phyloP scores from a whole-genome alignment of 345 rosid species.

The Hibiscus mutabilis region DNA sequence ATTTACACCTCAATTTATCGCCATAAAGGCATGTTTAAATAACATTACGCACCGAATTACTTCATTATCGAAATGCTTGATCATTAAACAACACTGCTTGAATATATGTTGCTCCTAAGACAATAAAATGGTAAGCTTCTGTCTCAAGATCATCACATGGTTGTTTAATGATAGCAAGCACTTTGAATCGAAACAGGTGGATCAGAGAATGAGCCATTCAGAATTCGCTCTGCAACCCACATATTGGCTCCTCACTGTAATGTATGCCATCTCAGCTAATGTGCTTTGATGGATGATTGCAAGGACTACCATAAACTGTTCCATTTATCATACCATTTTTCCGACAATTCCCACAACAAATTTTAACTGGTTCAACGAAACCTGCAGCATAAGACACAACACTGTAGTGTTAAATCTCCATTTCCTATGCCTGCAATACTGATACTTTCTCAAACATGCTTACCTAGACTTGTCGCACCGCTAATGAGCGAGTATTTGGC shows the following conservation, averaged over 20 bases:
- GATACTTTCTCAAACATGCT: neutral
- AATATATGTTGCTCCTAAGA: too few relatives aligned
- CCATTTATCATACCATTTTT: slow-evolving; percentile 53
- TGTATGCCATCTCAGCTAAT: slow-evolving; percentile 85
- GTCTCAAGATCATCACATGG: neutral
- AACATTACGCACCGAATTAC: too few relatives aligned
- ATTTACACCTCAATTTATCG: too few relatives aligned
- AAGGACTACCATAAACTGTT: slow-evolving; percentile 55
- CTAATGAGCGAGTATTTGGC: slow-evolving; percentile 48
- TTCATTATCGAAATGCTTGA: too few relatives aligned
- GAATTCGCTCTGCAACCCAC: slow-evolving; percentile 39
- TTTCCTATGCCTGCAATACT: neutral
- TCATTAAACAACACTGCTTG: too few relatives aligned
- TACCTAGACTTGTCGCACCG: slow-evolving; percentile 49
- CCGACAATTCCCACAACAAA: slow-evolving; percentile 73
- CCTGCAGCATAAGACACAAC: slow-evolving; percentile 31
- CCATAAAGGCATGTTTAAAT: too few relatives aligned
- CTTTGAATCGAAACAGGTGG: slow-evolving; percentile 30
- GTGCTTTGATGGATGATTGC: slow-evolving; percentile 42
- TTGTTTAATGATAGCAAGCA: slow-evolving; percentile 17
- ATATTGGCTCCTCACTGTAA: slow-evolving; percentile 50
- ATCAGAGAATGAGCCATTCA: slow-evolving; percentile 40
- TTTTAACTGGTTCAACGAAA: slow-evolving; percentile 51
- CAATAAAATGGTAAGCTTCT: too few relatives aligned
- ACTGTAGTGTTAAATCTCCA: neutral